A percentile compares a stretch with the other conserved stretches of the same genome.
These are phyloP conservation scores for Quercus cerris DNA, from an alignment of 306 rosid species.

Conservation along the genomic window DNA sequence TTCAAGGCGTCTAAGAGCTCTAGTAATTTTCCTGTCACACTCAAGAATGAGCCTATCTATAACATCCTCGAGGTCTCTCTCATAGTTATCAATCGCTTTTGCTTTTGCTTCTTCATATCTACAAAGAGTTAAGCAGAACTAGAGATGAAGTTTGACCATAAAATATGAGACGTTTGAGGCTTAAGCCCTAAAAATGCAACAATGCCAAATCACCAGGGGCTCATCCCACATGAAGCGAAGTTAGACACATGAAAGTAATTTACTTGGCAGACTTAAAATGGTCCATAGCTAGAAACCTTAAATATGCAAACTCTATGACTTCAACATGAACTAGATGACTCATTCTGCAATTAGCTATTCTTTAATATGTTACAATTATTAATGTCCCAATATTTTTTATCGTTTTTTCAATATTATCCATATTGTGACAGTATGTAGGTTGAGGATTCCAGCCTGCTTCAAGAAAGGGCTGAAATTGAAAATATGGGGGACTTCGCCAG, in stretches of 20 bases:
- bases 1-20: constrained; percentile 95
- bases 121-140: constrained; percentile 42
- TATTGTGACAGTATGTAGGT: too few relatives aligned
- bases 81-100: constrained; percentile 73
- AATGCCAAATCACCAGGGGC: background rate
- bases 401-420: too few relatives aligned
- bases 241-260: background rate
- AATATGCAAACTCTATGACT: background rate
- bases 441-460: too few relatives aligned
- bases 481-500: too few relatives aligned
- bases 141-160: background rate
- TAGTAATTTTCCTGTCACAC: constrained; percentile 89
- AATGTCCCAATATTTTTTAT: too few relatives aligned
- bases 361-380: background rate
- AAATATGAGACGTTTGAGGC: background rate
- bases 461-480: too few relatives aligned
- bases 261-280: background rate
- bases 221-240: background rate
- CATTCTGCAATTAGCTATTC: background rate
- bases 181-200: background rate
- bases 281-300: background rate
- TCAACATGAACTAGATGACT: background rate
- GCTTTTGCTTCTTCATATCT: constrained; percentile 89
- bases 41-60: constrained; percentile 93
- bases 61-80: constrained; percentile 92